These are phyloP conservation scores for Globisporangium heterothallicum DNA, from an alignment of 352 stramenopile genomes.

Conservation along the genomic window DNA sequence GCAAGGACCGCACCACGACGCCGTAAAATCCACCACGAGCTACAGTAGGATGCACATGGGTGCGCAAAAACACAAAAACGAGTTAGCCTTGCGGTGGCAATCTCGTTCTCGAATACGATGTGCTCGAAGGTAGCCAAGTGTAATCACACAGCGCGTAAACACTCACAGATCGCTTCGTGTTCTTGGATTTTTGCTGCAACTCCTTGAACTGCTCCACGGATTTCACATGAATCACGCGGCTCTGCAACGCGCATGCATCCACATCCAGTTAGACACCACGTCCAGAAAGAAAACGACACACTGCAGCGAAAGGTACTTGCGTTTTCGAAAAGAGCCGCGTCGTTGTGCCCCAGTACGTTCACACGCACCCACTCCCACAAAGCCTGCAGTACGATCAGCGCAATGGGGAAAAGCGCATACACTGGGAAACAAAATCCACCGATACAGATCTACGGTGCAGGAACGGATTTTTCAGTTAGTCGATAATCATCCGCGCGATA, in stretches of 20 bases:
- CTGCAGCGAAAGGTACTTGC: constrained; percentile 11
- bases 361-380: constrained; percentile 69
- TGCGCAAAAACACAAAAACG: background rate
- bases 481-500: background rate
- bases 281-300: background rate
- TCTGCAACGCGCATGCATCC: constrained; percentile 23
- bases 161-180: constrained; percentile 53
- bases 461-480: background rate
- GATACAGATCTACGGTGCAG: constrained; percentile 82
- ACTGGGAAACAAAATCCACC: constrained; percentile 70
- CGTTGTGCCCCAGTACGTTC: constrained; percentile 50
- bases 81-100: too few species aligned
- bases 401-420: constrained; percentile 70
- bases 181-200: constrained; percentile 59
- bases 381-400: constrained; percentile 60
- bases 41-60: constrained; percentile 6
- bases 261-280: background rate
- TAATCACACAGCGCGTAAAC: background rate
- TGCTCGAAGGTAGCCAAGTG: background rate
- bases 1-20: constrained; percentile 86
- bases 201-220: constrained; percentile 71
- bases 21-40: constrained; percentile 85
- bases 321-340: constrained; percentile 44
- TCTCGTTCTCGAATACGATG: too few species aligned
- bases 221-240: constrained; percentile 61